These are phyloP conservation scores for Lyophyllum semitale DNA, from an alignment of 768 basidiomycete genomes.

Conservation along the genomic window DNA sequence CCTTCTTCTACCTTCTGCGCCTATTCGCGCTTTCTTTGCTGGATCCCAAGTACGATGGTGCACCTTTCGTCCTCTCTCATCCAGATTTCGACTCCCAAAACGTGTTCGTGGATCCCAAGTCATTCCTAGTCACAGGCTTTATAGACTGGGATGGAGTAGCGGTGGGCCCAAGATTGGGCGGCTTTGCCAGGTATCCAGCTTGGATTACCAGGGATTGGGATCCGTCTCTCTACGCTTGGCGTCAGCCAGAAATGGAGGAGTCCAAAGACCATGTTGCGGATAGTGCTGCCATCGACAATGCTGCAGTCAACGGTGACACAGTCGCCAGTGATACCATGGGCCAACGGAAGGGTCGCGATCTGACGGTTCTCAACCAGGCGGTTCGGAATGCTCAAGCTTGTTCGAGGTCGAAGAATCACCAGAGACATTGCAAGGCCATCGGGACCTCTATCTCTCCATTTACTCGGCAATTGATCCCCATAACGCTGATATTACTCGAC, in stretches of 20 bases:
- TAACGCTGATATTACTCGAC: not conserved
- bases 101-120: constrained; percentile 21
- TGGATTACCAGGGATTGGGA: constrained; percentile 30
- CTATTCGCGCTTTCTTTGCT: constrained; percentile 11
- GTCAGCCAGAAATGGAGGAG: constrained; percentile 16
- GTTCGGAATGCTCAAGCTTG: too few relatives aligned
- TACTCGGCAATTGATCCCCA: not conserved
- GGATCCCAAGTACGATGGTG: constrained; percentile 20
- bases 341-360: too few relatives aligned
- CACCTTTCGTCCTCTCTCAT: constrained; percentile 23
- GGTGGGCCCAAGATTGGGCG: constrained; percentile 18
- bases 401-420: too few relatives aligned
- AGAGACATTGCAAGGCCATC: not conserved
- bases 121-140: constrained; percentile 23
- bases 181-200: constrained; percentile 24
- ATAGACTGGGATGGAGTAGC: constrained; percentile 27
- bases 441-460: not conserved
- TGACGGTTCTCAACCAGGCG: too few relatives aligned
- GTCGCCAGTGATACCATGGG: too few relatives aligned
- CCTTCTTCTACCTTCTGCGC: not conserved
- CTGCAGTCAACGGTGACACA: too few relatives aligned
- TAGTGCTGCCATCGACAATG: too few relatives aligned
- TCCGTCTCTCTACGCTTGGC: too few relatives aligned
- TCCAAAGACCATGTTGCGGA: too few relatives aligned
- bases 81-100: constrained; percentile 28